A percentile compares a stretch with the other conserved stretches of the same genome.
Conservation (phyloP, 78 protist species). For the Tieghemostelium lacteum region DNA sequence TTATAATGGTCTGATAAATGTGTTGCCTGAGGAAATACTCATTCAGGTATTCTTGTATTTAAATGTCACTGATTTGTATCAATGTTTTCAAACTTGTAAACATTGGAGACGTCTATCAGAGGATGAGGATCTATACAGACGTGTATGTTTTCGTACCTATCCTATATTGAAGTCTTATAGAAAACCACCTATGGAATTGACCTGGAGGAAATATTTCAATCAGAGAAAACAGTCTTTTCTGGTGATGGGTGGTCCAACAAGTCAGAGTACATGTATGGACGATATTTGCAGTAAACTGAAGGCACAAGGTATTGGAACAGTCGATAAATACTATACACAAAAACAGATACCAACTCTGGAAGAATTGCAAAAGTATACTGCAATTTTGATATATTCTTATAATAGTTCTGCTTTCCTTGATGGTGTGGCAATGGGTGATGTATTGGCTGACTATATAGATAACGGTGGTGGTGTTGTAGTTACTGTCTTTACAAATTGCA, state of each 20-base stretch:
- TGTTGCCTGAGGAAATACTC: constrained; percentile 60
- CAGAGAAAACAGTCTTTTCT: constrained; percentile 71
- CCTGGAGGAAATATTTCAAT: constrained; percentile 68
- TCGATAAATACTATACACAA: constrained; percentile 63
- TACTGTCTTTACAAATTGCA: constrained; percentile 73
- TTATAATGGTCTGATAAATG: constrained; percentile 27
- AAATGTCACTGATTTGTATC: constrained; percentile 33
- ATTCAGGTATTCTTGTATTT: constrained; percentile 21
- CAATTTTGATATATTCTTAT: constrained; percentile 57
- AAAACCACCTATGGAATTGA: constrained; percentile 63
- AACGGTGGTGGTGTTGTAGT: constrained; percentile 81
- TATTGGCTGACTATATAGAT: constrained; percentile 62
- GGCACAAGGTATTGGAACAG: constrained; percentile 37
- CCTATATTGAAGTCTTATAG: constrained; percentile 37
- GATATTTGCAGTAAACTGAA: constrained; percentile 71
- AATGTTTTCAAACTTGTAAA: constrained; percentile 17
- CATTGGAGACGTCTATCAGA: constrained; percentile 60
- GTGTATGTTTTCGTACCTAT: constrained; percentile 46
- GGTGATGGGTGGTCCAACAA: constrained; percentile 71
- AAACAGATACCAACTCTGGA: constrained; percentile 72
- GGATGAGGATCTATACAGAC: constrained; percentile 63
- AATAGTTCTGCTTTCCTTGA: constrained; percentile 62
- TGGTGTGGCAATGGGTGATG: constrained; percentile 76
- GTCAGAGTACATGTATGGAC: constrained; percentile 75
- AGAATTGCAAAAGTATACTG: constrained; percentile 70